Base-by-base conservation (phyloP, 192 early-diverging fungal species). In the Entomortierella parvispora region DNA sequence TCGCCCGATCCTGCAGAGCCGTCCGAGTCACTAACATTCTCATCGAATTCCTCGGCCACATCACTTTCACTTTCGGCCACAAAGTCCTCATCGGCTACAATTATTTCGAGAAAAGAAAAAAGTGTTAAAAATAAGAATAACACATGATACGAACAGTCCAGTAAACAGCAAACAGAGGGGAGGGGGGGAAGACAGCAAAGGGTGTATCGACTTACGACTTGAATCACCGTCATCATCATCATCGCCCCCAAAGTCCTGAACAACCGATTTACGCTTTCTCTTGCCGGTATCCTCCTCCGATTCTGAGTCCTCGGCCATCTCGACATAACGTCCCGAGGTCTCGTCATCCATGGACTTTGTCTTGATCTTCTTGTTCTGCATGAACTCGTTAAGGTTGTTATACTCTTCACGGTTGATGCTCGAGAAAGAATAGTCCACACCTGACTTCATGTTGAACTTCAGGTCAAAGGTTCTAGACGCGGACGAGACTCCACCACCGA, bases 331-430 rank as follows among this genome's bases (percentile, higher is more conserved):
- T 26, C 71, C 68, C 17, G 63, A 71, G 2, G 68, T 58, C 32
- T 60, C 69, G 20, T 81, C 79, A 46, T 58, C 74, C 79, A 61
- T 83, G 68, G 68, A 69, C 69, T 90, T 86, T 59, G 93, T 90
- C 80, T 91, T 90, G 56, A 95, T 90, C 48, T 93, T 92, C 79
- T 96, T 95, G 44, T 86, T 80, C 47, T 88, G 83, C 84, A 96
- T 86, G 69, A 91, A 99, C 47, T 88, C 83, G 63, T 93, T 93
- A 34, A 99, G 80, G 48, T 83, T 86, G 17, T 89, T 84, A 66
- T 95, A 92, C 69, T 99, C 97, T 80, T 97, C 95, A 49, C 91
- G 86, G 54, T 93, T 90, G 48, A 99, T 94, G 70, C 91, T 94
- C 32, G 90, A 90, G 84, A 97, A 97, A 58, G 91, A 90, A 75